Base-by-base conservation (phyloP, 2,329 filamentous ascomycete species). In the Pyricularia pennisetigena region DNA sequence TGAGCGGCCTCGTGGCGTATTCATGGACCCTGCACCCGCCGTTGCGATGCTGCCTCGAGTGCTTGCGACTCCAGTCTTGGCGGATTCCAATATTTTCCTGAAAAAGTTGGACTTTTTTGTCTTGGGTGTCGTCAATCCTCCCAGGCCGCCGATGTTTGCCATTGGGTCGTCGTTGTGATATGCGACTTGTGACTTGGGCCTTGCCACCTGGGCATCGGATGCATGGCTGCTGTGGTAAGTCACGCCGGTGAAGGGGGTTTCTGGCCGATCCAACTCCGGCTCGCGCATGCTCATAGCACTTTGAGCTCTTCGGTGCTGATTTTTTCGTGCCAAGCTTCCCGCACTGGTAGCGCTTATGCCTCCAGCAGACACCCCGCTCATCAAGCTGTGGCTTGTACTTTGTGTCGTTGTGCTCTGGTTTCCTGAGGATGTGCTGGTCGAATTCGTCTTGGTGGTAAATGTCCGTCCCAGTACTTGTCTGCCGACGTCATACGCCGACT, bases 261-360 rank as follows among this genome's bases (percentile, higher is more conserved):
- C 85, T 1, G 88, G 85, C 24, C 88, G 82, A 61, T 85, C 85
- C 26, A 76, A 70, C 23, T 86, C 86, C 73, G 79, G 79, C 20
- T 86, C 87, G 28, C 85, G 83, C 68, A 85, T 83, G 59, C 86
- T 88, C 71, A 91, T 78, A 3, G 88, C 87, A 74, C 89, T 92
- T 71, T 87, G 86, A 20, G 89, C 83, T 70, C 89, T 78, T 30
- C 72, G 71, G 75, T 72, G 78, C 75, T 83, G 78, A 74, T 89
- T 90, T 74, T 91, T 91, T 70, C 94, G 88, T 32, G 93, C 94
- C 71, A 96, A 87, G 78, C 94, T 98, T 68, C 94, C 95, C 20
- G 95, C 95, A 78, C 95, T 98, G 20, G 95, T 98, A 66, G 93
- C 92, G 77, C 94, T 98, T 78, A 97, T 93, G 14, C 86, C 94